Evolutionary conservation across 2,329 filamentous ascomycete genomes (phyloP), one percentile per base, ranked within the genome.

Genomic region (Penicillium sp.): DNA sequence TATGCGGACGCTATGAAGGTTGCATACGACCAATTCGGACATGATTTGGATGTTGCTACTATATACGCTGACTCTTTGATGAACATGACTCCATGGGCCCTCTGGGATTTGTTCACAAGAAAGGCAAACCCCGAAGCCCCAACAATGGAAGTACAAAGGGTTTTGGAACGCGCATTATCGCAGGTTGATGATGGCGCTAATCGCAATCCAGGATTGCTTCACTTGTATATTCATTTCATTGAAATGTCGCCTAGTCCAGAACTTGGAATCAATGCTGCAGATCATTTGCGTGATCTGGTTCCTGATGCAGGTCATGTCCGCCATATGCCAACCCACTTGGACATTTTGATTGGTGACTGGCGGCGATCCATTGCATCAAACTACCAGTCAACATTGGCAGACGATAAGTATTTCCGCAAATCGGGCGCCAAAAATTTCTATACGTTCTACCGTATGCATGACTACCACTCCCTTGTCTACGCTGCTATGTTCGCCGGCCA

Each of bases 291-390:
- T 14, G 78, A 75, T 14, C 77, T 89, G 4, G 80, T 87, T 0
- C 87, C 87, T 0, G 86, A 89, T 64, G 79, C 83, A 0, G 87
- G 87, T 1, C 88, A 90, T 66, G 72, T 89, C 0, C 78, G 84
- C 18, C 88, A 90, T 64, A 91, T 92, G 88, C 88, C 88, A 0
- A 84, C 84, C 0, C 88, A 92, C 67, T 76, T 91, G 18, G 88
- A 91, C 67, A 81, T 89, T 8, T 78, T 91, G 0, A 80, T 85
- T 18, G 88, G 88, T 18, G 83, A 90, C 61, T 92, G 90, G 65
- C 75, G 80, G 16, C 77, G 78, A 11, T 86, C 86, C 4, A 84
- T 90, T 48, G 74, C 75, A 1, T 85, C 85, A 4, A 92, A 91
- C 66, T 75, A 80, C 2, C 77, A 80, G 18, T 87, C 88, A 9